Base-by-base conservation (phyloP, 768 basidiomycete genomes). In the Russula emetica region DNA sequence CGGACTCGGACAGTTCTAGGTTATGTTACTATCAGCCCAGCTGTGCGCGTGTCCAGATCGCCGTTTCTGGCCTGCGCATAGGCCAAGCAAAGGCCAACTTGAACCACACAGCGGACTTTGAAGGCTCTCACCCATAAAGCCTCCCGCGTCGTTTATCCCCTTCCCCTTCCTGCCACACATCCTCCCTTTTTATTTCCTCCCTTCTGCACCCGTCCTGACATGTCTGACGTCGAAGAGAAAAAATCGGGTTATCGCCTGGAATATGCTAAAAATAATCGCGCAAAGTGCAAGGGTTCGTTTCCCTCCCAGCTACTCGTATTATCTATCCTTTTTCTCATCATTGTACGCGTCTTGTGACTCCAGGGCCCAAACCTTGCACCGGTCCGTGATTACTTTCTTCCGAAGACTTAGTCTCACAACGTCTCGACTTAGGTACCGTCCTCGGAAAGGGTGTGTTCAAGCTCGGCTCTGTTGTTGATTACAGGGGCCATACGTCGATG, bases 261-360 rank as follows among this genome's bases (percentile, higher is more conserved):
- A 75, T 91, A 91, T 74, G 85, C 90, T 57, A 64, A 75, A 51
- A 85, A 83, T 61, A 79, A 76, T 63, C 81, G 90, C 63, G 79
- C 89, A 40, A 88, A 88, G 76, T 92, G 90, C 77, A 91, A 89
- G 79, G 90, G 90, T 87, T 64, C 57, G 79, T 73, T 55, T 55
- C n/a, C 32, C 70, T 58, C 68, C 59, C 60, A 51, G 55, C 13
- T 66, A 51, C 67, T 63, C 66, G 3, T 71, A 58, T 73, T 62
- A 64, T 66, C 69, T 68, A 67, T 40, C 30, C 18, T 36, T 20
- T 9, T 71, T 62, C 66, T 70, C 71, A 69, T 60, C 72, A 66
- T 67, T 67, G 38, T 64, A 54, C 52, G 65, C 55, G 63, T 68
- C 72, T 63, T 67, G 64, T 64, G 63, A 55, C 57, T 64, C 28